Percentiles rank a stretch among this genome's conserved stretches.
Evolutionary conservation across 768 basidiomycete genomes (phyloP).

Genomic region (Lactarius deliciosus): DNA sequence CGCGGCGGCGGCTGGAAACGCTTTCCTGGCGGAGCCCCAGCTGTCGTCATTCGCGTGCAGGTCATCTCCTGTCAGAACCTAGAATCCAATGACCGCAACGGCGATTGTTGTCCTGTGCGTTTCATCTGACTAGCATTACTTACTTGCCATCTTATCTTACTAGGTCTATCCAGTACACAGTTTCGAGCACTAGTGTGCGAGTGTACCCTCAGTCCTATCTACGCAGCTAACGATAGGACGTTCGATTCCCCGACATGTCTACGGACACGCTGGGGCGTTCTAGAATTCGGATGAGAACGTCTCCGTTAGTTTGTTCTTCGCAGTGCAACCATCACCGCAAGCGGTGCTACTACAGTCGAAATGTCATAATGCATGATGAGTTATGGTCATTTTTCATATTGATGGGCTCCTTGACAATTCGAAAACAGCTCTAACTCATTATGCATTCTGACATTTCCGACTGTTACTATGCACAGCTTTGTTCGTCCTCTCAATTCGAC

Average conservation of each 20-base stretch:
- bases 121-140: not conserved
- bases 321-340: conserved; percentile 46
- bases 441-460: too few relatives aligned
- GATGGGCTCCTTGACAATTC: too few relatives aligned
- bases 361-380: too few relatives aligned
- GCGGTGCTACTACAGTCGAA: conserved; percentile 37
- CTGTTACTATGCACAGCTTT: too few relatives aligned
- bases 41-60: conserved; percentile 59
- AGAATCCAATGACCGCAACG: conserved; percentile 61
- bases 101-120: conserved; percentile 76
- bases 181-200: conserved; percentile 76
- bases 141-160: conserved; percentile 1
- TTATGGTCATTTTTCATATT: too few relatives aligned
- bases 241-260: conserved; percentile 71
- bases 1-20: conserved; percentile 40
- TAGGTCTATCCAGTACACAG: conserved; percentile 46
- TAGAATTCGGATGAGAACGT: conserved; percentile 24
- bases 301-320: conserved; percentile 45
- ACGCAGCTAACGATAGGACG: conserved; percentile 51
- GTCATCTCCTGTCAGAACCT: conserved; percentile 63
- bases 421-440: too few relatives aligned
- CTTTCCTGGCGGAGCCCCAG: conserved; percentile 54
- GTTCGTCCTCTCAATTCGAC: too few relatives aligned
- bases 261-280: conserved; percentile 66
- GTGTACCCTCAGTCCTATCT: conserved; percentile 67